Evolutionary conservation across 345 rosid genomes (phyloP).

Genomic region (Isatis tinctoria): DNA sequence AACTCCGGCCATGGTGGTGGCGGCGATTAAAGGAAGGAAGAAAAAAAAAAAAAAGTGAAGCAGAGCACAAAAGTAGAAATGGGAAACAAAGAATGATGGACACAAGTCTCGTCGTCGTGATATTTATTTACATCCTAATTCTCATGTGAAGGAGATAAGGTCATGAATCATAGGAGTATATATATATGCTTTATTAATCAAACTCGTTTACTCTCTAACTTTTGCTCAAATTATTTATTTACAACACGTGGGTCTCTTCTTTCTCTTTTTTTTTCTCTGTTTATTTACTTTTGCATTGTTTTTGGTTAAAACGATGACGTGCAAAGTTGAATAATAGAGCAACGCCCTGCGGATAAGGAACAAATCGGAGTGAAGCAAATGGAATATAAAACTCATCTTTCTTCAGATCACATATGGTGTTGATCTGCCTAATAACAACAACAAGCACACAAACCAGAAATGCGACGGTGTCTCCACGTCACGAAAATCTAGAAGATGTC

Average conservation of each 20-base stretch:
- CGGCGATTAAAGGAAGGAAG: neutral
- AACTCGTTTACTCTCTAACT: neutral
- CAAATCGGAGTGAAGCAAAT: neutral
- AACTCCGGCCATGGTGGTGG: constrained; percentile 41
- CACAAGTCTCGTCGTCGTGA: neutral
- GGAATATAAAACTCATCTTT: neutral
- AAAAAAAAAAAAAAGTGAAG: neutral
- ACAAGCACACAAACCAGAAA: neutral
- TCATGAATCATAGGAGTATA: too few species aligned
- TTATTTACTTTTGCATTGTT: neutral
- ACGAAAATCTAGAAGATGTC: neutral
- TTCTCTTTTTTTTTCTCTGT: neutral
- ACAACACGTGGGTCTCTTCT: neutral
- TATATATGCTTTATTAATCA: neutral
- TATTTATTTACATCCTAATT: neutral
- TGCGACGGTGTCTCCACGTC: too few species aligned
- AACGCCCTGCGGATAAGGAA: neutral
- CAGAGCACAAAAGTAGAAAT: constrained; percentile 20
- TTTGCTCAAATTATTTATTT: neutral
- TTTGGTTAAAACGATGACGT: neutral
- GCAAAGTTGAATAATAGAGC: neutral
- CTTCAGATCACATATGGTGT: neutral
- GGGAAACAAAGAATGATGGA: neutral
- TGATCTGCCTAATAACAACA: neutral
- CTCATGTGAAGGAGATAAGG: constrained; percentile 16